Conservation (phyloP, 306 rosid species). For the Cucurbita maxima region DNA sequence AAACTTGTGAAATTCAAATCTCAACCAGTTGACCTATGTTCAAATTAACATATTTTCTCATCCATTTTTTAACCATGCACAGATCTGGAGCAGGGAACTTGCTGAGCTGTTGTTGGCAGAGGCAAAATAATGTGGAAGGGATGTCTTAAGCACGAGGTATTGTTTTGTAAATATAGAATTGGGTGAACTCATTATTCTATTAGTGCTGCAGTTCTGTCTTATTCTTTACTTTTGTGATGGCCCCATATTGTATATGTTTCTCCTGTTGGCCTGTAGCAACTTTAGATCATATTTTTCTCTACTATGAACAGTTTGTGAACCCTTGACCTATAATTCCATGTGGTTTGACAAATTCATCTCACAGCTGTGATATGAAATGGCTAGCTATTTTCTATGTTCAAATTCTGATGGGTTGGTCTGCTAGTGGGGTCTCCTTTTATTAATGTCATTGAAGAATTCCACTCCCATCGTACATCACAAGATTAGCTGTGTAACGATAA, state of each 20-base stretch:
- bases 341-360: neutral
- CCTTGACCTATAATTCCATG: neutral
- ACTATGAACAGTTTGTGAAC: neutral
- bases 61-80: neutral
- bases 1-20: too few relatives aligned
- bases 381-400: neutral
- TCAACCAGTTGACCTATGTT: neutral
- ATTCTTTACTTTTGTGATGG: neutral
- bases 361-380: neutral
- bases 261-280: neutral
- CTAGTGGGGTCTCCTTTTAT: neutral
- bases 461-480: neutral
- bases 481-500: neutral
- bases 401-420: neutral
- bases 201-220: neutral
- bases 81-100: neutral
- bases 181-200: neutral
- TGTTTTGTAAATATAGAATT: slow-evolving; percentile 6
- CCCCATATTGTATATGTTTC: neutral
- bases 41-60: neutral
- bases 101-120: slow-evolving; percentile 1
- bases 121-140: neutral
- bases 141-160: slow-evolving; percentile 8
- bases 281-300: neutral
- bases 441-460: neutral